Evolutionary conservation across 2,329 filamentous ascomycete genomes (phyloP), one percentile per base, ranked within the genome.

Genomic region (Dactylellina drechsleri): DNA sequence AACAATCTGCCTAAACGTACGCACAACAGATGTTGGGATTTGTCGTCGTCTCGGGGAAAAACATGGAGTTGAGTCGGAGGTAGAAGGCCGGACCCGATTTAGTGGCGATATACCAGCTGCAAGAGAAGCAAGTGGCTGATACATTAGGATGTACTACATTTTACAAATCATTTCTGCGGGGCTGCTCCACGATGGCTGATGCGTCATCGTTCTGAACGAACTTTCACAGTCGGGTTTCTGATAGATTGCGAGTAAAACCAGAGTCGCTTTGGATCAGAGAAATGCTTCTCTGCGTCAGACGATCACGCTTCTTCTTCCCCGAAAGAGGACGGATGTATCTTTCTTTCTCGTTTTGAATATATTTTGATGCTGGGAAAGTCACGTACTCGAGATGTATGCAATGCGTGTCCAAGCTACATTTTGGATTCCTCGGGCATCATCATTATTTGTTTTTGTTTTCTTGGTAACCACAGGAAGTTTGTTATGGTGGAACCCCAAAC

Each of bases 121-220:
- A 5, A 12, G 43, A 18, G 36, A 28, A 31, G 41, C 41, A 66
- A 52, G 70, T 74, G 70, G 68, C 68, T 73, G 68, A 60, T 73
- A 36, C 10, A 36, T 36, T 36, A 7, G 10, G 2, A 65, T 45
- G 23, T 47, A 40, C 57, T 49, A 58, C 53, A 47, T n/a, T 62
- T 75, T 68, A 75, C 71, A 75, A 75, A 68, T 67, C 49, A 36
- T 18, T 58, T 58, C 13, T 56, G 2, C 12, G 23, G 23, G 47
- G 54, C 53, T 65, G 61, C 68, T 66, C 53, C 61, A 65, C 59
- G 66, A 60, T 66, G 54, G 45, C 60, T 73, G 59, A 59, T 75
- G 70, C 70, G 71, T 75, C 71, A 75, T 75, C 52, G 71, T 18
- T 47, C 43, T 20, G 23, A 23, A 23, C 16, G 16, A 20, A n/a